phyloP scores from a whole-genome alignment of 805 yeast species.

The Saccharomycopsis lassenensis region DNA sequence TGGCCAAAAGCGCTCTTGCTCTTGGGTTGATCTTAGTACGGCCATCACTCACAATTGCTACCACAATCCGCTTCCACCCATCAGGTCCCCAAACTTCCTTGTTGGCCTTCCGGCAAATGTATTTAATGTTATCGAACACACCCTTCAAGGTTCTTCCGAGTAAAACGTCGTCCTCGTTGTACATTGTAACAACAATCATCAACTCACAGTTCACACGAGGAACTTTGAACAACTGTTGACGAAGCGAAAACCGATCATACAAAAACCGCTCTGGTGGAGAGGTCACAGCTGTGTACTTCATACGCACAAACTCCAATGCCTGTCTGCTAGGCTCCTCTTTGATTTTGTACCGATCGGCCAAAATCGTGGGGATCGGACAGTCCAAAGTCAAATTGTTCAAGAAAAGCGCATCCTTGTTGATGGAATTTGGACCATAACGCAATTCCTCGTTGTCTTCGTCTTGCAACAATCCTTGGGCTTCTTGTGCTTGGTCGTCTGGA shows the following conservation, averaged over 20 bases:
- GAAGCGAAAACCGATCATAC: constrained; percentile 42
- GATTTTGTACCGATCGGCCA: constrained; percentile 39
- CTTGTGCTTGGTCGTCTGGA: background rate
- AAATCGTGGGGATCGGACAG: constrained; percentile 70
- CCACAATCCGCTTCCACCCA: constrained; percentile 90
- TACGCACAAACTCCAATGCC: constrained; percentile 17
- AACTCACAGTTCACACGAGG: constrained; percentile 44
- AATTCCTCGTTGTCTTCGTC: constrained; percentile 8
- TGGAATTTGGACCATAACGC: no score
- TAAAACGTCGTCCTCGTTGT: constrained; percentile 77
- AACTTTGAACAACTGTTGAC: constrained; percentile 43
- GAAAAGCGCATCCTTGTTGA: constrained; percentile 13
- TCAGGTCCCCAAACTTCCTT: constrained; percentile 94
- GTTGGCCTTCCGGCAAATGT: constrained; percentile 54
- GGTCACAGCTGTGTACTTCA: constrained; percentile 46
- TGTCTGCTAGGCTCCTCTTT: constrained; percentile 27
- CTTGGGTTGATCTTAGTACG: constrained; percentile 73
- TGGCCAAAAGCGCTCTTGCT: constrained; percentile 70
- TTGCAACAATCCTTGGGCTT: background rate
- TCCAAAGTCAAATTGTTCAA: constrained; percentile 75
- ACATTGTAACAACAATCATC: constrained; percentile 76
- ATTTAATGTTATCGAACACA: constrained; percentile 76
- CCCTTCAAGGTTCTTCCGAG: constrained; percentile 84
- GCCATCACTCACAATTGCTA: constrained; percentile 86
- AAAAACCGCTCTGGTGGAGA: constrained; percentile 59